Base-by-base conservation (phyloP, 495 filamentous ascomycete genomes). In the Hypomontagnella submonticulosa region DNA sequence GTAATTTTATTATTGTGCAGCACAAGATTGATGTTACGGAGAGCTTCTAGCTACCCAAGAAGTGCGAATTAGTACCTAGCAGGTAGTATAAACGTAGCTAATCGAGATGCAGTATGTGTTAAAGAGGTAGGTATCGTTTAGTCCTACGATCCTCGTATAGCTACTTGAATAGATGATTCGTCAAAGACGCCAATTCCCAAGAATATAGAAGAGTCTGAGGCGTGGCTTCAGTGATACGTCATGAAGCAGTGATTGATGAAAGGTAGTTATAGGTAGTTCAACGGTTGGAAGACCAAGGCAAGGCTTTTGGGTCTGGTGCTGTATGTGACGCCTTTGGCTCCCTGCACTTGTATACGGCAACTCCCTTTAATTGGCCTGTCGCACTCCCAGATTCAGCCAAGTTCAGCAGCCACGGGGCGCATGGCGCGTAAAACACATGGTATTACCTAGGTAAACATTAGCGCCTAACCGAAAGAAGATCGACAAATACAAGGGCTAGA, bases 361-460 rank as follows among this genome's bases (percentile, higher is more conserved):
- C 16, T 53, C 43, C 11, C 15, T 58, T 13, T 63, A 46, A 68
- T 63, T 68, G 59, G 59, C 42, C 30, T 27, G 49, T 63, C 48
- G 58, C 54, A 58, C 16, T 53, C 42, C 47, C 23, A 27, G 6
- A 27, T 27, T 27, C 23, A 27, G 23, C 23, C 23, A 27, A 27
- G 23, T 27, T 27, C 23, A 27, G 61, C 27, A 64, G 20, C 40
- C 19, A 49, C 44, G n/a, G 59, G 65, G 49, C 49, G 59, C 27
- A 55, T 68, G 47, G 64, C 53, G 42, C 47, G 64, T 63, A 60
- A 44, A 68, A 63, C 42, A 54, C 62, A 63, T 63, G 65, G 65
- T 6, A 27, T 27, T 27, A 27, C 23, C 23, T 27, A 27, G 23
- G 23, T 27, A 27, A n/a, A n/a, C n/a, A n/a, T 67, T 58, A 23